Evolutionary conservation across 192 early-diverging fungal species (phyloP), one percentile per base, ranked within the genome.

Genomic region (Backusella macrospora): DNA sequence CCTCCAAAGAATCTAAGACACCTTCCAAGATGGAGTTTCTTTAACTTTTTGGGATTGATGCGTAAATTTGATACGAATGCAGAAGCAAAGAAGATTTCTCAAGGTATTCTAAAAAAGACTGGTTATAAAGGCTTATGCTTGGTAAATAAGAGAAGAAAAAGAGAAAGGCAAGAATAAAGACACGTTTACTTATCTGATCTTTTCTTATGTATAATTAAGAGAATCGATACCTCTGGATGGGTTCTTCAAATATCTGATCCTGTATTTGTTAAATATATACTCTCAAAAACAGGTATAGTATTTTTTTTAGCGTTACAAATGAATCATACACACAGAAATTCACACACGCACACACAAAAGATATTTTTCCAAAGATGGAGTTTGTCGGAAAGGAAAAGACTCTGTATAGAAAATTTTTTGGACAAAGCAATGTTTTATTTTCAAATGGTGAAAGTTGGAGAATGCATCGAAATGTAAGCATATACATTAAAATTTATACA

Each of bases 361-460:
- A 2, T 3, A 16, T 52, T 8, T 52, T 52, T 52, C 48, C 48
- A 6, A 52, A 52, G 6, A 18, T 52, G n/a, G 48, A 52, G 9
- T 52, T 52, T n/a, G 16, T 8, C 3, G 48, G 48, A 52, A 52
- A 52, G 7, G 48, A 52, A 8, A 52, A n/a, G 1, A 21, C 48
- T 8, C 48, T 52, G n/a, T 52, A 52, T 52, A 16, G 48, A 52
- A 52, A 7, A 52, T 52, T 52, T 18, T 52, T 52, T 52, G 48
- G 48, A 52, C 48, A 52, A 52, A 52, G 48, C 18, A 52, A 18
- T 52, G 18, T 52, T 52, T 18, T 52, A 18, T 52, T 52, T 52
- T 52, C 48, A 18, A n/a, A 52, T 52, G 48, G 48, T 52, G 48
- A 16, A 52, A 18, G 18, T 18, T 52, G 48, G 48, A n/a, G 48